Conservation (phyloP, 345 rosid species). For the Cardiospermum halicacabum region DNA sequence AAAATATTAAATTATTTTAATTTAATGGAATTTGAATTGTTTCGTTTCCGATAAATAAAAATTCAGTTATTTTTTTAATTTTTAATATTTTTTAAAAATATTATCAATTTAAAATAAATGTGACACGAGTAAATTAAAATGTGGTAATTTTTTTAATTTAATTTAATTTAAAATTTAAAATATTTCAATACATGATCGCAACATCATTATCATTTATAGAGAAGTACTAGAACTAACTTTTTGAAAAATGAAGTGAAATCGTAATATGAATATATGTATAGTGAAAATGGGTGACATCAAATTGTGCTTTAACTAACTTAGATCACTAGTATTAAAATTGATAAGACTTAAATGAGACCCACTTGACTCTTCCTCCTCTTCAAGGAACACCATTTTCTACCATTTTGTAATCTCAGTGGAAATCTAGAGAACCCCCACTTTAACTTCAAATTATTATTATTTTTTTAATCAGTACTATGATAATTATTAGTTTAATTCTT, state of each 20-base stretch:
- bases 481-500: conserved; percentile 8
- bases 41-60: too few species aligned
- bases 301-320: conserved; percentile 57
- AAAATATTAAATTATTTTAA: too few species aligned
- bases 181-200: too few species aligned
- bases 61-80: too few species aligned
- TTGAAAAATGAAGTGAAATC: not conserved
- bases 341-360: conserved; percentile 15
- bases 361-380: conserved; percentile 58
- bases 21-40: too few species aligned
- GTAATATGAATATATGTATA: not conserved
- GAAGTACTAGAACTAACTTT: not conserved
- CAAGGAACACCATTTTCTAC: conserved; percentile 42
- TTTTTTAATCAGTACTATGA: conserved; percentile 2
- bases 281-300: not conserved
- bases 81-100: too few species aligned
- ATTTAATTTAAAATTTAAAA: too few species aligned
- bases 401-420: conserved; percentile 49
- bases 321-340: conserved; percentile 41
- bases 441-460: too few species aligned
- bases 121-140: too few species aligned
- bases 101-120: not conserved
- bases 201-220: too few species aligned
- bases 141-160: too few species aligned
- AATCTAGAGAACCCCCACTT: conserved; percentile 64